Evolutionary conservation across 306 rosid species (phyloP), one percentile per base, ranked within the genome.

Genomic region (Corylus americana): DNA sequence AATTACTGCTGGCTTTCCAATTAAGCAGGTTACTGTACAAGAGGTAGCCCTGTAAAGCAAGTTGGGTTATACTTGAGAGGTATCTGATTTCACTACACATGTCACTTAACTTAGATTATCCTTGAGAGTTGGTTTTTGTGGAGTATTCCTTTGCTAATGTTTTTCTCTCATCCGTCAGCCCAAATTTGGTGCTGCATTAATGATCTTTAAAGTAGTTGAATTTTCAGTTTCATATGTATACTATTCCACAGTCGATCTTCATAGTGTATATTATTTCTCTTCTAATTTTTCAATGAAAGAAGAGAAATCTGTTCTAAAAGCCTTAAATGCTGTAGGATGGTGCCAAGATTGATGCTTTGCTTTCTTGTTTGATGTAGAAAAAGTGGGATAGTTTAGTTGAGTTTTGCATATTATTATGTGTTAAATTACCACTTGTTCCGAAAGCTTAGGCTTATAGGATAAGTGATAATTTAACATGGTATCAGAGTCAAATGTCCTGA

Each of bases 41-140:
- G 93, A 93, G 81, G 79, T 90, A 73, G 64, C 70, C 82, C 55
- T 87, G 77, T 50, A 79, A 87, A 74, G 92, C 91, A 77, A 81
- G 87, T 55, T 91, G 98, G 98, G 82, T 88, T 78, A 47, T 93
- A 67, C 91, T 93, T n/a, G 97, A 93, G 74, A 90, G 98, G 97
- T 31, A 31, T 7, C 12, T n/a, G 51, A 62, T 27, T 42, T 6
- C 45, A 6, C 45, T 42, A 42, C 7, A 8, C 7, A 6, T 42
- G 6, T 42, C 45, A 42, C 7, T 42, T 39, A 39, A 39, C 44
- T 39, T 42, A 42, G 45, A 42, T 42, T 6, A 42, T 42, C 45
- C 45, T 6, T 55, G 27, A 16, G 12, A 55, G 53, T 49, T 55
- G 8, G 22, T 2, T 18, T 17, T n/a, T 55, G 22, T 55, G 25